These are phyloP conservation scores for Cetradonia linearis DNA, from an alignment of 495 filamentous ascomycete genomes.

Conservation along the genomic window DNA sequence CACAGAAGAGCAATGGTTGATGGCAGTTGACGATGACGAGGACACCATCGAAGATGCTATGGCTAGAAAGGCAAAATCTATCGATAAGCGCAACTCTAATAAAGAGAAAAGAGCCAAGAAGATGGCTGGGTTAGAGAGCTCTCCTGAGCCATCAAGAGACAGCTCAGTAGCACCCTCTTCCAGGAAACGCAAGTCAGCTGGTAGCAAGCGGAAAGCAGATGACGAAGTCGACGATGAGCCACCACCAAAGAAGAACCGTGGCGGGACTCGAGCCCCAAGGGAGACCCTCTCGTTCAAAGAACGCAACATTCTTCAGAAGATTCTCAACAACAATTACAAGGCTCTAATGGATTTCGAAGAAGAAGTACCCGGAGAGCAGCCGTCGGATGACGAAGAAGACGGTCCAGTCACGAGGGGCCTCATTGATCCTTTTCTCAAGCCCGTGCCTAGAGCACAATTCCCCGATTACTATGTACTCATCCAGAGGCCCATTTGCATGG, in stretches of 20 bases:
- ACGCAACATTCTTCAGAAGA: slow-evolving; percentile 55
- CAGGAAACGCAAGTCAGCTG: slow-evolving; percentile 65
- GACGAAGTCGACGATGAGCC: slow-evolving; percentile 68
- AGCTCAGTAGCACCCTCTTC: slow-evolving; percentile 62
- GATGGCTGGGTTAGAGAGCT: slow-evolving; percentile 48
- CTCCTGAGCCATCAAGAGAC: slow-evolving; percentile 64
- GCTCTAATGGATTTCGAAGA: slow-evolving; percentile 68
- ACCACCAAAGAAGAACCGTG: slow-evolving; percentile 68
- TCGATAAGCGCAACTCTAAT: slow-evolving; percentile 65
- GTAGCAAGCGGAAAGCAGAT: slow-evolving; percentile 77
- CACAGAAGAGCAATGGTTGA: slow-evolving; percentile 92
- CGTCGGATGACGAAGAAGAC: slow-evolving; percentile 51
- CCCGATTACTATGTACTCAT: slow-evolving; percentile 93
- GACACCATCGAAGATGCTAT: slow-evolving; percentile 89
- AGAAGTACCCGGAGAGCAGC: slow-evolving; percentile 35
- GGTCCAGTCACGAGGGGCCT: slow-evolving; percentile 56
- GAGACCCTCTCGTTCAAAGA: slow-evolving; percentile 43
- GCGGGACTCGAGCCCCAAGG: slow-evolving; percentile 49
- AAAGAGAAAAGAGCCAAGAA: slow-evolving; percentile 50
- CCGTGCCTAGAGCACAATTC: slow-evolving; percentile 77
- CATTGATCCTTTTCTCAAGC: slow-evolving; percentile 88
- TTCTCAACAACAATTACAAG: slow-evolving; percentile 64
- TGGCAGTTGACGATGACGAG: slow-evolving; percentile 89
- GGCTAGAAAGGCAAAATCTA: slow-evolving; percentile 75
- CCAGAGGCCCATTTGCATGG: slow-evolving; percentile 83